phyloP scores from a whole-genome alignment of 306 rosid species.

The Acacia confusa region DNA sequence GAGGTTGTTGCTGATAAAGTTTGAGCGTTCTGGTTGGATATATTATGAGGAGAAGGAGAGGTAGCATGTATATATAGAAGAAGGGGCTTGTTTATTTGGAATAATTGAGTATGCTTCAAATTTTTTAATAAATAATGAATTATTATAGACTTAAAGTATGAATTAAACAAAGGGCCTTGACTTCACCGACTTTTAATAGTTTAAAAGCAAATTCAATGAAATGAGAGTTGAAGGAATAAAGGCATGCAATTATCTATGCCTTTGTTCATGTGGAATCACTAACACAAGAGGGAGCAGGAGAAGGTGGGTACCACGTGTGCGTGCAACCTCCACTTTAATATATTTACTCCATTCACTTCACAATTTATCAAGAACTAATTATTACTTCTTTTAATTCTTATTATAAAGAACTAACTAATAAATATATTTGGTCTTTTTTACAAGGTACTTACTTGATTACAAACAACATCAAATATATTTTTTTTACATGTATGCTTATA shows the following conservation, averaged over 20 bases:
- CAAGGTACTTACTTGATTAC: too few species aligned
- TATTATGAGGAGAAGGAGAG: background rate
- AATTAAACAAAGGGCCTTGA: background rate
- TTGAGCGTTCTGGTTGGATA: background rate
- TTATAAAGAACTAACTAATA: too few species aligned
- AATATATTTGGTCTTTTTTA: too few species aligned
- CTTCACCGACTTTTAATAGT: constrained; percentile 4
- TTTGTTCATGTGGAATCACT: background rate
- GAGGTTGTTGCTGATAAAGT: background rate
- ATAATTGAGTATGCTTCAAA: background rate
- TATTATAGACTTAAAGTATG: background rate
- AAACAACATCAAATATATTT: too few species aligned
- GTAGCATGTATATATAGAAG: background rate
- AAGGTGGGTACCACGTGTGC: background rate
- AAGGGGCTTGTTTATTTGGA: background rate
- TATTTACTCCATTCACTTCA: background rate
- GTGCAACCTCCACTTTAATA: background rate
- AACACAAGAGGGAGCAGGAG: background rate
- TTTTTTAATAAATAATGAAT: background rate
- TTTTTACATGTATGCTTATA: too few species aligned
- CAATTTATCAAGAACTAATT: background rate
- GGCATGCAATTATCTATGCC: background rate
- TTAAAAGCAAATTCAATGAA: background rate
- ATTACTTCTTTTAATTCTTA: too few species aligned
- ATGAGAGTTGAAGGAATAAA: background rate